phyloP scores from a whole-genome alignment of 306 rosid genomes.

The Senna tora region DNA sequence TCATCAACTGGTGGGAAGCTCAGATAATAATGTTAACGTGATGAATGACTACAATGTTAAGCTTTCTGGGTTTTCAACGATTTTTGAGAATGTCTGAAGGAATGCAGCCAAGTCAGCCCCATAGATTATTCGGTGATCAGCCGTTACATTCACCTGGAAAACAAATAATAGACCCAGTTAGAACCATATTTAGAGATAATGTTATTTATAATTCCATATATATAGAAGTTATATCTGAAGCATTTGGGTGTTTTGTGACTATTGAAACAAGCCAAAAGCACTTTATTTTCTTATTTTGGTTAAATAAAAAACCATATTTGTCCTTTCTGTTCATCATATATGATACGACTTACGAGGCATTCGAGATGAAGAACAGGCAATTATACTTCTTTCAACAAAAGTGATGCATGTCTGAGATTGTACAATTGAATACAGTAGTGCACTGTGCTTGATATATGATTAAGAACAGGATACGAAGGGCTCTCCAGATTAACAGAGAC shows the following conservation, averaged over 20 bases:
- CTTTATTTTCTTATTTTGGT: neutral
- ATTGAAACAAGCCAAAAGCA: neutral
- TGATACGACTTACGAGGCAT: neutral
- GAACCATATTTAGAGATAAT: neutral
- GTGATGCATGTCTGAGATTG: constrained; percentile 20
- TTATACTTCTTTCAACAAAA: neutral
- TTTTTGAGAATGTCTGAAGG: constrained; percentile 80
- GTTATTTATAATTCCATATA: neutral
- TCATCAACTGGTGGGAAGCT: constrained; percentile 27
- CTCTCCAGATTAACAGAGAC: neutral
- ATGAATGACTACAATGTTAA: constrained; percentile 65
- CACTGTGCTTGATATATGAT: neutral
- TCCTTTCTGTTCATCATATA: neutral
- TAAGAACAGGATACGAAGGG: neutral
- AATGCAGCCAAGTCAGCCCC: constrained; percentile 95
- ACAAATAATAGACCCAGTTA: constrained; percentile 23
- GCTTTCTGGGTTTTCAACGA: constrained; percentile 81
- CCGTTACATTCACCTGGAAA: constrained; percentile 91
- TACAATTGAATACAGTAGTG: neutral
- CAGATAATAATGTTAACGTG: constrained; percentile 19
- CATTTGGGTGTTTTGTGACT: constrained; percentile 11
- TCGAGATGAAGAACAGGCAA: neutral
- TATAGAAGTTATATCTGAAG: neutral
- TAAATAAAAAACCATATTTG: neutral
- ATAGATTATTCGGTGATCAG: constrained; percentile 86